Percentiles rank a stretch among this genome's conserved stretches.
Conservation (phyloP, 768 basidiomycete genomes). For the Cantharellus cinnabarinus region DNA sequence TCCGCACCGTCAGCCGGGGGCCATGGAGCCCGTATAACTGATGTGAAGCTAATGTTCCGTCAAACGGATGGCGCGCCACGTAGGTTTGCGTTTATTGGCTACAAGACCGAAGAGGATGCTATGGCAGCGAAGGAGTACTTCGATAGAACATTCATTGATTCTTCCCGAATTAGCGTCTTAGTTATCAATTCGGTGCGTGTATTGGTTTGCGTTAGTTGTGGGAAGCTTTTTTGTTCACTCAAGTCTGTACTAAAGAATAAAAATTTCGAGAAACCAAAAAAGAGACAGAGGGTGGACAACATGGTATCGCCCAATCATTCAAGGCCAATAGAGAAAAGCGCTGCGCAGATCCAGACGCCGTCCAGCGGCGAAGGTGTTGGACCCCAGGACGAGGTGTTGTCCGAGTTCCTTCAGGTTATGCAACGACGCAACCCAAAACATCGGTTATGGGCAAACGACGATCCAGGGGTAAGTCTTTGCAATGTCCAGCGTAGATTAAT, state of each 20-base stretch:
- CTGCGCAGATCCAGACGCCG: not conserved
- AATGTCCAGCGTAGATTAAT: no score
- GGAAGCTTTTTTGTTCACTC: no score
- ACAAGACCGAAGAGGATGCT: conserved; percentile 63
- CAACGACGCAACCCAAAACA: conserved; percentile 20
- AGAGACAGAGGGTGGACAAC: not conserved
- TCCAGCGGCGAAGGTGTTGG: no score
- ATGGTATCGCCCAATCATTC: not conserved
- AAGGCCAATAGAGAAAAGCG: not conserved
- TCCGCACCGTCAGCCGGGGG: conserved; percentile 11
- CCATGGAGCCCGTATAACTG: conserved; percentile 58
- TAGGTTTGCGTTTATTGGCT: conserved; percentile 85
- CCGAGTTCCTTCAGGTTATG: conserved; percentile 1
- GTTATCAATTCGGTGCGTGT: conserved; percentile 26
- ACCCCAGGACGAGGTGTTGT: not conserved
- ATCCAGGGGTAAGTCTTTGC: not conserved
- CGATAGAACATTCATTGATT: conserved; percentile 64
- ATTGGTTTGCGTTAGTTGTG: not conserved
- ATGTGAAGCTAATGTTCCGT: conserved; percentile 62
- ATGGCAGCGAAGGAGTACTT: conserved; percentile 60
- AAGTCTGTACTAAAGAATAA: not conserved
- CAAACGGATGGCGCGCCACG: conserved; percentile 51
- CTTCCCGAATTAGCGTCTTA: conserved; percentile 52
- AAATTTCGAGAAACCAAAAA: not conserved
- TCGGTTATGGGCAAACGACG: conserved; percentile 45